Conservation (phyloP, 176 grass and related monocot species). For the Musa troglodytarum region DNA sequence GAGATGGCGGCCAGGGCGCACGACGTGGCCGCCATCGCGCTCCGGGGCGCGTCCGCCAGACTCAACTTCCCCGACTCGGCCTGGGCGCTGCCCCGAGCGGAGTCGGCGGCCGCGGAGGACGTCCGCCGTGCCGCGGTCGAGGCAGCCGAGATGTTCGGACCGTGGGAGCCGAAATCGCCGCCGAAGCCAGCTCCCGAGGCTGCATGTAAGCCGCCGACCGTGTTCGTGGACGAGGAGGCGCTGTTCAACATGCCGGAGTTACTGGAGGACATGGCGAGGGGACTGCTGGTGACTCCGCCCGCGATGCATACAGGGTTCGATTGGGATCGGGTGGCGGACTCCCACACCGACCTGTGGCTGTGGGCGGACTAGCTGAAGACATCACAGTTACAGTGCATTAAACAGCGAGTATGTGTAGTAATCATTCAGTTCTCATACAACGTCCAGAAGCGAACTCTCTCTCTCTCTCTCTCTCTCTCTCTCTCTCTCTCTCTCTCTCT, state of each 20-base stretch:
- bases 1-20: conserved; percentile 46
- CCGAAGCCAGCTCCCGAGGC: background rate
- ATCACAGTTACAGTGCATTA: no score
- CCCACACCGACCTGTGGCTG: no score
- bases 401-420: no score
- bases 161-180: background rate
- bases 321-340: no score
- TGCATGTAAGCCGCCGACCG: background rate
- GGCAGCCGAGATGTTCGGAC: conserved; percentile 25
- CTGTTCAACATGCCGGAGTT: conserved; percentile 6
- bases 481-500: no score
- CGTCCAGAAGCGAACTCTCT: no score
- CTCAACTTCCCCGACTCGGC: conserved; percentile 68
- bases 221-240: conserved; percentile 8
- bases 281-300: conserved; percentile 27
- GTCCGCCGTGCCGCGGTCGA: conserved; percentile 34
- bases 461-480: no score
- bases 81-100: conserved; percentile 20
- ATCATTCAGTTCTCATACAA: no score
- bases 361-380: no score
- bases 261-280: background rate
- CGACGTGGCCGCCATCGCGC: conserved; percentile 13
- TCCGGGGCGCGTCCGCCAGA: conserved; percentile 20
- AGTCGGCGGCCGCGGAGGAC: conserved; percentile 22
- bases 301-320: background rate